Evolutionary conservation across 139 green algal species (phyloP), one percentile per base, ranked within the genome.

Genomic region (Monoraphidium neglectum): DNA sequence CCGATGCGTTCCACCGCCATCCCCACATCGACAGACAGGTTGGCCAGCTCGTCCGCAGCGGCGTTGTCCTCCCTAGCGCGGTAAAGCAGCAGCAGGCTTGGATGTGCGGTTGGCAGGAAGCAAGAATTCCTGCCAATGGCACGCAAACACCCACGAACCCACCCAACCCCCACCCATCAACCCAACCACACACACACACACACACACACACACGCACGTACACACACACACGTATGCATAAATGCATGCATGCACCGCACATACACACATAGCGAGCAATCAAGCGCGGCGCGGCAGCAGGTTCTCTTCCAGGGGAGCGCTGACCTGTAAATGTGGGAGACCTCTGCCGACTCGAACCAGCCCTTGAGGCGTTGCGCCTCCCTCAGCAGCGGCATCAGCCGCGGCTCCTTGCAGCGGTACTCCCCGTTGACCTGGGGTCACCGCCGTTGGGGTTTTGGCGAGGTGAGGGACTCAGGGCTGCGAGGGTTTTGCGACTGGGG

Each of bases 281-380:
- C n/a, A n/a, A n/a, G n/a, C n/a, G n/a, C n/a, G n/a, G n/a, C n/a
- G n/a, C n/a, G n/a, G n/a, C n/a, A n/a, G n/a, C n/a, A n/a, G n/a
- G n/a, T n/a, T n/a, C 56, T 18, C 56, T 33, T 33, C 56, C 56
- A 64, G 10, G n/a, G n/a, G 10, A 12, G 10, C 56, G 5, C 56
- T 15, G 40, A 77, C 72, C 72, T 70, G 72, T 77, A 77, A 2
- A 77, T n/a, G 56, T 77, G 72, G 12, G 61, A n/a, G n/a, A 77
- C 49, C 40, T 62, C 12, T 18, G 59, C 57, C 38, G 38, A 62
- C n/a, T 36, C 66, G 46, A 47, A 77, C 13, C 60, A 18, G 15
- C 24, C 21, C 28, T 18, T 1, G 59, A 77, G 72, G 10, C 26
- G 30, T 40, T 70, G 38, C 16, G 72, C 59, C 35, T 77, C 59